phyloP scores from a whole-genome alignment of 129 eudicot species.

The Escallonia herrerae region DNA sequence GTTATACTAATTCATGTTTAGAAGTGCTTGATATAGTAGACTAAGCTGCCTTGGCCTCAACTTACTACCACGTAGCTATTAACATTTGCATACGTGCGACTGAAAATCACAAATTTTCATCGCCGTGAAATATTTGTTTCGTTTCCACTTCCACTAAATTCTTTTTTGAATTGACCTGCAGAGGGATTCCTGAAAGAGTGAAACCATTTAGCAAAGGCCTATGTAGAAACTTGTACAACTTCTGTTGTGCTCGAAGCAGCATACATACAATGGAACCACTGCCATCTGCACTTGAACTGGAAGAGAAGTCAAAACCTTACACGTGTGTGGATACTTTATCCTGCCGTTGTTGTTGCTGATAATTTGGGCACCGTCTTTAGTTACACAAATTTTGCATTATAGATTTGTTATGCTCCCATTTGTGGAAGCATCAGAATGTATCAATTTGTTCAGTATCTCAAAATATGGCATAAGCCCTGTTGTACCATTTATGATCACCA shows the following conservation, averaged over 20 bases:
- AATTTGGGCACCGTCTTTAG: background rate
- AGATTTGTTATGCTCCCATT: background rate
- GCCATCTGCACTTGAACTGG: conserved; percentile 69
- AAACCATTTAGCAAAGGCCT: conserved; percentile 83
- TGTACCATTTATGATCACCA: no score
- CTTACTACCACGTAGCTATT: no score
- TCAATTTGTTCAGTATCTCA: no score
- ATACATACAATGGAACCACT: conserved; percentile 52
- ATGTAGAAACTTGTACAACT: conserved; percentile 68
- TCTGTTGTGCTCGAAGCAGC: conserved; percentile 59
- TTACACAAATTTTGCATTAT: background rate
- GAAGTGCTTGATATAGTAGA: no score
- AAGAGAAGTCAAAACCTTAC: conserved; percentile 60
- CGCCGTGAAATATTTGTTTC: background rate
- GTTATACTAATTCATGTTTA: no score
- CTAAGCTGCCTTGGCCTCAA: no score
- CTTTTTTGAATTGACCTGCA: conserved; percentile 24
- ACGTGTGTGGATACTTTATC: conserved; percentile 52
- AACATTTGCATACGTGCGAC: no score
- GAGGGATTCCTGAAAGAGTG: conserved; percentile 80
- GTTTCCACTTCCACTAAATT: background rate
- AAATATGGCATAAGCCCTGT: no score
- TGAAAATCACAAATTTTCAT: background rate
- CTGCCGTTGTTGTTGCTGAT: conserved; percentile 69
- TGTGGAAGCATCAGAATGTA: background rate